A percentile compares a stretch with the other conserved stretches of the same genome.
Conservation (phyloP, 768 basidiomycete genomes). For the Lactifluus volemus region DNA sequence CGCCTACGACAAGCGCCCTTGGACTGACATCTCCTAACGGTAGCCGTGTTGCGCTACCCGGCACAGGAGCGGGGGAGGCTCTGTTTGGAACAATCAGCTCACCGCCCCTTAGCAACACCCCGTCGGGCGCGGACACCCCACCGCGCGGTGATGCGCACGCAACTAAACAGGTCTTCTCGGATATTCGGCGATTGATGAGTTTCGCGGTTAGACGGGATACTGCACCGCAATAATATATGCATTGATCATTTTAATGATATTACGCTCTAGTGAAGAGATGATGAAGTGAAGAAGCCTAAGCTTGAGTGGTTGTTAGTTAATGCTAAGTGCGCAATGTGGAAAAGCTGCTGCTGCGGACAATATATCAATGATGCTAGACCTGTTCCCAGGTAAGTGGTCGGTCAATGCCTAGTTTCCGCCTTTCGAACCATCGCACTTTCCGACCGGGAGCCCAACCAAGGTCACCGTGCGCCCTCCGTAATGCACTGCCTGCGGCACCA, state of each 20-base stretch:
- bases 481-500: constrained; percentile 15
- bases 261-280: background rate
- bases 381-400: constrained; percentile 17
- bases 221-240: constrained; percentile 9
- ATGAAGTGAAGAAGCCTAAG: background rate
- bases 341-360: background rate
- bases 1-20: constrained; percentile 40
- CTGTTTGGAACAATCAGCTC: constrained; percentile 51
- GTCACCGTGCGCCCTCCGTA: constrained; percentile 13
- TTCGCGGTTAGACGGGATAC: constrained; percentile 79
- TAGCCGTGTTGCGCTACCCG: constrained; percentile 47
- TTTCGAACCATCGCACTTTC: constrained; percentile 17
- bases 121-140: constrained; percentile 47
- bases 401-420: constrained; percentile 20
- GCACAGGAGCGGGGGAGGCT: constrained; percentile 38
- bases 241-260: background rate
- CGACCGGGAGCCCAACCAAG: constrained; percentile 18
- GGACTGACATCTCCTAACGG: constrained; percentile 56
- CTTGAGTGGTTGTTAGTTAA: background rate
- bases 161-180: constrained; percentile 74
- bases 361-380: background rate
- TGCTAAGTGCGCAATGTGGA: background rate
- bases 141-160: constrained; percentile 35
- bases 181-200: constrained; percentile 80
- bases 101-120: constrained; percentile 55